A percentile compares a stretch with the other conserved stretches of the same genome.
phyloP scores from a whole-genome alignment of 345 rosid species.

The Clarkia xantiana region DNA sequence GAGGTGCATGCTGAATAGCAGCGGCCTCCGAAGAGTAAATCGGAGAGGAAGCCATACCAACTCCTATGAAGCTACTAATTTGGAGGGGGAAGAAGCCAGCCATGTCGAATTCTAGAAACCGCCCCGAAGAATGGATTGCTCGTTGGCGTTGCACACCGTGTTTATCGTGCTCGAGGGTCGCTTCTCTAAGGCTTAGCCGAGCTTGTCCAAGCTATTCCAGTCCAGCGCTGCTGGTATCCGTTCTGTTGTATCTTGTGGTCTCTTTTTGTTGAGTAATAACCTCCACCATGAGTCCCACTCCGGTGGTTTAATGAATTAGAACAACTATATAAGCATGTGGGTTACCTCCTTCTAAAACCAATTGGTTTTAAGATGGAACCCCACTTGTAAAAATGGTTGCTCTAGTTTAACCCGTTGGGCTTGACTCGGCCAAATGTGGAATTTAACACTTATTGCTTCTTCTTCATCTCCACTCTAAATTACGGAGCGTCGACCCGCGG shows the following conservation, averaged over 20 bases:
- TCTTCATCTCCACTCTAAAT: no score
- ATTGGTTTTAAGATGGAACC: no score
- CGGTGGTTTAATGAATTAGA: no score
- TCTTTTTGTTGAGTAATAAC: neutral
- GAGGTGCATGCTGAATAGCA: constrained; percentile 48
- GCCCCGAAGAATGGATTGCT: constrained; percentile 72
- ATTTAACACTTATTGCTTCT: no score
- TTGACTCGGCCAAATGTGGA: no score
- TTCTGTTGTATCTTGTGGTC: neutral
- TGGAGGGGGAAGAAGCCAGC: constrained; percentile 53
- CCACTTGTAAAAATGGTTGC: no score
- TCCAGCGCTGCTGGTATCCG: constrained; percentile 56
- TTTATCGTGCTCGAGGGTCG: constrained; percentile 34
- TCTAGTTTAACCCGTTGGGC: no score
- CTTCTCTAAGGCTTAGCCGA: constrained; percentile 36
- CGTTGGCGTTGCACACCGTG: constrained; percentile 46
- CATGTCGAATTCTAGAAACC: constrained; percentile 50
- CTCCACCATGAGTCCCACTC: no score
- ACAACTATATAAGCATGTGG: no score
- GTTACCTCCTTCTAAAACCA: no score
- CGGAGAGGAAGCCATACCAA: constrained; percentile 72
- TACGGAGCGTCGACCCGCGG: no score
- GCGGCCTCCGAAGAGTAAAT: constrained; percentile 48
- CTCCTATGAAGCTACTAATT: constrained; percentile 62
- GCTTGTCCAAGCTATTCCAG: constrained; percentile 30